Evolutionary conservation across 345 rosid species (phyloP).

Genomic region (Citrus sinensis): DNA sequence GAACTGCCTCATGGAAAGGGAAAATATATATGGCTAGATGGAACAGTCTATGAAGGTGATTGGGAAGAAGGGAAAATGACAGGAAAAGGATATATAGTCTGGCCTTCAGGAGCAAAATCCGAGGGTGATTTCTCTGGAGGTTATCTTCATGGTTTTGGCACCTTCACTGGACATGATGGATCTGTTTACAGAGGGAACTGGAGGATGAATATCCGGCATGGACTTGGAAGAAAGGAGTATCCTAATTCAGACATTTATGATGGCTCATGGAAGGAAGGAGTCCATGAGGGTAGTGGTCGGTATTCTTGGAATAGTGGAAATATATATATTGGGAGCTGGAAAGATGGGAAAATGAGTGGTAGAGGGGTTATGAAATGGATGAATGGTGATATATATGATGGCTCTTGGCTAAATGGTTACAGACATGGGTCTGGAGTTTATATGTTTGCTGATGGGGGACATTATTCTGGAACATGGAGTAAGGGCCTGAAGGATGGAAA

Average conservation of each 20-base stretch:
- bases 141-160: constrained; percentile 81
- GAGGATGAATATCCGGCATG: constrained; percentile 87
- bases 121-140: constrained; percentile 90
- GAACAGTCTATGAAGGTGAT: constrained; percentile 72
- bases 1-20: constrained; percentile 74
- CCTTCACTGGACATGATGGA: constrained; percentile 50
- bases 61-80: constrained; percentile 87
- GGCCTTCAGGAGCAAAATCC: constrained; percentile 75
- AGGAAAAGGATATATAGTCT: constrained; percentile 67
- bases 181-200: constrained; percentile 69
- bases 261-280: constrained; percentile 90
- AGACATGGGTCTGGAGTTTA: constrained; percentile 84
- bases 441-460: constrained; percentile 73
- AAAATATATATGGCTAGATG: constrained; percentile 67
- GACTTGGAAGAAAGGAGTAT: constrained; percentile 75
- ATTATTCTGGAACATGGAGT: constrained; percentile 82
- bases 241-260: constrained; percentile 67
- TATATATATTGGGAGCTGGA: constrained; percentile 79
- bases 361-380: constrained; percentile 92
- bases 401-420: constrained; percentile 76
- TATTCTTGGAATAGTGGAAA: constrained; percentile 83
- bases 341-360: constrained; percentile 73
- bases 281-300: constrained; percentile 77
- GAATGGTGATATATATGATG: constrained; percentile 74
- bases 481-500: constrained; percentile 83